Evolutionary conservation across 805 yeast species (phyloP).

Genomic region (Dipodascopsis tothii): DNA sequence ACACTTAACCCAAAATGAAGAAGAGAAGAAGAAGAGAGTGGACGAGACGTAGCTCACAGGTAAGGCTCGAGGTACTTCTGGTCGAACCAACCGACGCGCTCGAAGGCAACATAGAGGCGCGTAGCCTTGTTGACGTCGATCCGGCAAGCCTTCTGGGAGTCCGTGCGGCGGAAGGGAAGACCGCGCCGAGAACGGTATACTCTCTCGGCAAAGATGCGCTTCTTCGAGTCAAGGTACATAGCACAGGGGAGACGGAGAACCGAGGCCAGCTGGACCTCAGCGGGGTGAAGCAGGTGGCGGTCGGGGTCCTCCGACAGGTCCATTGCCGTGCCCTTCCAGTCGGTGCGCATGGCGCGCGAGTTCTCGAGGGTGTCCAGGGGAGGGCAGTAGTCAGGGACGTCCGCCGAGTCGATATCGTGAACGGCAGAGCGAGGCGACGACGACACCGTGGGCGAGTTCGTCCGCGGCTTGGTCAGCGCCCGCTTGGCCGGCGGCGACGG

Average conservation of each 20-base stretch:
- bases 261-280: conserved; percentile 79
- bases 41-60: not conserved
- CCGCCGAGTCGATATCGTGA: conserved; percentile 33
- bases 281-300: conserved; percentile 70
- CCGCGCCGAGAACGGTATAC: conserved; percentile 60
- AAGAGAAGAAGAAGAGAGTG: not conserved
- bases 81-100: conserved; percentile 84
- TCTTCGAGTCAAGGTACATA: conserved; percentile 67
- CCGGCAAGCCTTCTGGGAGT: conserved; percentile 95
- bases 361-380: conserved; percentile 22
- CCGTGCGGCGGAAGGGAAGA: conserved; percentile 87
- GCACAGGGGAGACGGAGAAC: conserved; percentile 83
- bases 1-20: no score
- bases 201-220: conserved; percentile 82
- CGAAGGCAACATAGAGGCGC: conserved; percentile 80
- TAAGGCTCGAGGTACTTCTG: conserved; percentile 36
- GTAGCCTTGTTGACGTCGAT: conserved; percentile 96
- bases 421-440: conserved; percentile 29
- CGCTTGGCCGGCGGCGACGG: conserved; percentile 11
- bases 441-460: not conserved
- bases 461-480: conserved; percentile 1
- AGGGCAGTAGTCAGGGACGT: conserved; percentile 27
- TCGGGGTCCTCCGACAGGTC: conserved; percentile 75
- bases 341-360: conserved; percentile 58
- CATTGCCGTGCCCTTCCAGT: conserved; percentile 99